These are phyloP conservation scores for Mycosphaerella arachidis DNA, from an alignment of 2,329 filamentous ascomycete species.

Conservation along the genomic window DNA sequence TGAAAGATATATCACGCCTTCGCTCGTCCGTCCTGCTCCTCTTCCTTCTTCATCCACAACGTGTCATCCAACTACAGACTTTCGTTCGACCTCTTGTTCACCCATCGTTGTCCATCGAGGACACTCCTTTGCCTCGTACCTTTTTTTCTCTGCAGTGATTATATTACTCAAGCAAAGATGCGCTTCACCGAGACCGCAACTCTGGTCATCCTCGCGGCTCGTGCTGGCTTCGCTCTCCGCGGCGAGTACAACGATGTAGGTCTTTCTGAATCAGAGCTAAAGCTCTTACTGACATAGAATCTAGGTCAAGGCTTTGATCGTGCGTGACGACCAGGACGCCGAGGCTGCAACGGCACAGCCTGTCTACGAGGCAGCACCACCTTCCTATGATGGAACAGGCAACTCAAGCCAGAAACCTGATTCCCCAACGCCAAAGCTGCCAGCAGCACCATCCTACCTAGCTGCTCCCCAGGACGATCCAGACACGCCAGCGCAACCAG, in stretches of 20 bases:
- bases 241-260: not conserved
- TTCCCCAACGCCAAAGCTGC: too few relatives aligned
- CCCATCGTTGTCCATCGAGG: not conserved
- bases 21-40: not conserved
- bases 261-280: too few relatives aligned
- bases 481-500: too few relatives aligned
- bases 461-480: too few relatives aligned
- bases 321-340: not conserved
- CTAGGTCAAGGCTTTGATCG: not conserved
- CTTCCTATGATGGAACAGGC: not conserved
- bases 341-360: too few relatives aligned
- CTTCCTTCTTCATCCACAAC: not conserved
- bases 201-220: not conserved
- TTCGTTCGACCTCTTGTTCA: not conserved
- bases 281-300: not conserved
- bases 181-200: not conserved
- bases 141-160: not conserved
- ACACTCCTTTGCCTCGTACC: not conserved
- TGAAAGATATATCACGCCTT: not conserved
- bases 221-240: not conserved
- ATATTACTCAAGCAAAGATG: not conserved
- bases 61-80: not conserved
- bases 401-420: too few relatives aligned
- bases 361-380: too few relatives aligned
- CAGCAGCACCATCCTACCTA: too few relatives aligned